Percentiles rank a stretch among this genome's conserved stretches.
phyloP scores from a whole-genome alignment of 805 yeast genomes.

The Teunomyces cretensis region DNA sequence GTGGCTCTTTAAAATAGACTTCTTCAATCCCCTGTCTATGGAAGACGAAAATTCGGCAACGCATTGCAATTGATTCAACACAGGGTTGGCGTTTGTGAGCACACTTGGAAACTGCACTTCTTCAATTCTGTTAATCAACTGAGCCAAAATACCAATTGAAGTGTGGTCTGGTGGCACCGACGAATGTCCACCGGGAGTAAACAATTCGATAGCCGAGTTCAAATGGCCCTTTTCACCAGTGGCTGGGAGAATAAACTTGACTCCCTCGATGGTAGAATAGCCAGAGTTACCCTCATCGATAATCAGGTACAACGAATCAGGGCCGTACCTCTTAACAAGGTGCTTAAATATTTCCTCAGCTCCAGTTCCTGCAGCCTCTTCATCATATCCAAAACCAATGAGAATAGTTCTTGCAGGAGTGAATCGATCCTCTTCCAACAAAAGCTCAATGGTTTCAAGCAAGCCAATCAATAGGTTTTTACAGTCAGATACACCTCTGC shows the following conservation, averaged over 20 bases:
- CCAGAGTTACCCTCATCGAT: conserved; percentile 43
- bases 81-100: conserved; percentile 44
- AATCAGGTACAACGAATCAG: conserved; percentile 42
- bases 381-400: conserved; percentile 52
- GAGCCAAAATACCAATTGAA: conserved; percentile 46
- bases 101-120: conserved; percentile 34
- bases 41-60: conserved; percentile 43
- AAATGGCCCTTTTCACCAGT: conserved; percentile 51
- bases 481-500: conserved; percentile 38
- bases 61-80: conserved; percentile 44
- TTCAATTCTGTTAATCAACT: conserved; percentile 40
- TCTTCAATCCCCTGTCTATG: conserved; percentile 31
- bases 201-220: conserved; percentile 39
- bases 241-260: conserved; percentile 44
- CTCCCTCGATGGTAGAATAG: conserved; percentile 26
- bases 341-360: conserved; percentile 34
- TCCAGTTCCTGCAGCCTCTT: conserved; percentile 46
- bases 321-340: conserved; percentile 39
- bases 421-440: conserved; percentile 31
- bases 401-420: conserved; percentile 44
- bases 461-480: conserved; percentile 46
- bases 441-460: conserved; percentile 35
- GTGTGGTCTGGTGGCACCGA: conserved; percentile 51
- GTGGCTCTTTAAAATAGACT: conserved; percentile 40
- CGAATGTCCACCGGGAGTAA: conserved; percentile 53